Conservation (phyloP, 2,329 filamentous ascomycete species). For the Botrytis sinoallii region DNA sequence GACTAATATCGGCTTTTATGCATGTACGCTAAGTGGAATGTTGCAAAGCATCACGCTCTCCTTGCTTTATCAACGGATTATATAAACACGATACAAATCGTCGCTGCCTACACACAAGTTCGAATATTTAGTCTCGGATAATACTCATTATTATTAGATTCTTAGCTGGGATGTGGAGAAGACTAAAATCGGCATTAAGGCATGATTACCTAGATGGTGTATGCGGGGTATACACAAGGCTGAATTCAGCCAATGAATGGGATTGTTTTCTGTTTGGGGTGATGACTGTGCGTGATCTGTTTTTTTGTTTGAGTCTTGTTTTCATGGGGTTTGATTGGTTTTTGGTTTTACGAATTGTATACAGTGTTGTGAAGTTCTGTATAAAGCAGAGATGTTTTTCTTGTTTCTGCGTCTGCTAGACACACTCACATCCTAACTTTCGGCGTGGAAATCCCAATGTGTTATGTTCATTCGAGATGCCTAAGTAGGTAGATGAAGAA, state of each 20-base stretch:
- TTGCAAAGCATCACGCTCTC: neutral
- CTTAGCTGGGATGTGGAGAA: neutral
- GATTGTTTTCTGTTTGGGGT: neutral
- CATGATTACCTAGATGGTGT: neutral
- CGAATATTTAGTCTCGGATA: neutral
- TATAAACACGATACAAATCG: neutral
- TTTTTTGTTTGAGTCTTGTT: neutral
- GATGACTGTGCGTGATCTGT: neutral
- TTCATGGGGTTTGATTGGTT: neutral
- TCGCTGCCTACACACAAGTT: neutral
- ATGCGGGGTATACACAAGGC: neutral
- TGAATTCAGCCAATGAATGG: neutral
- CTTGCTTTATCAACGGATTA: neutral
- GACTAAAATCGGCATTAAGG: slow-evolving; percentile 3
- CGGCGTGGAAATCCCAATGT: too few relatives aligned
- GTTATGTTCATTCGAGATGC: too few relatives aligned
- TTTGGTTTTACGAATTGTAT: too few relatives aligned
- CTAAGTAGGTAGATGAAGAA: too few relatives aligned
- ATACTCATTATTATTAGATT: neutral
- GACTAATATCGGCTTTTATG: neutral
- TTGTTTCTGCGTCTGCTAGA: too few relatives aligned
- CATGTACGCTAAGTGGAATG: neutral
- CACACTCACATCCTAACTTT: too few relatives aligned
- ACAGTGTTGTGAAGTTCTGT: too few relatives aligned
- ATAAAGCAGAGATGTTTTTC: too few relatives aligned